Conservation (phyloP, 2,329 filamentous ascomycete genomes). For the Fusarium citri region DNA sequence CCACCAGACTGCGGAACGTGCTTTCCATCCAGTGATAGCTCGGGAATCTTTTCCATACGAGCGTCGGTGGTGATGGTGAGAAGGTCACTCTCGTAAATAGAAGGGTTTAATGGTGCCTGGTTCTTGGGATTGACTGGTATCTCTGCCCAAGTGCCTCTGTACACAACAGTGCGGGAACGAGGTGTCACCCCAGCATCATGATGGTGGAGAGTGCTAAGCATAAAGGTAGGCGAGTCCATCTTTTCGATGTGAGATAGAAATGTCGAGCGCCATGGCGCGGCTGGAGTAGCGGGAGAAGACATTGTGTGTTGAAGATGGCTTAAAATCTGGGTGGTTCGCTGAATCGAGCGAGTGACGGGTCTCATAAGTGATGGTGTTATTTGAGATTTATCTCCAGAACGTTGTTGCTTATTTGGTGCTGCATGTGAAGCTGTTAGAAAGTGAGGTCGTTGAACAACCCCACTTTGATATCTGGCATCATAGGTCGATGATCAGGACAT, state of each 20-base stretch:
- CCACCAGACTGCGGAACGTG: conserved; percentile 61
- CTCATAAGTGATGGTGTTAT: conserved; percentile 33
- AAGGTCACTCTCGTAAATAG: conserved; percentile 78
- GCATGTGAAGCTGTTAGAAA: conserved; percentile 13
- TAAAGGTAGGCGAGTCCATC: conserved; percentile 63
- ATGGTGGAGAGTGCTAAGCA: conserved; percentile 63
- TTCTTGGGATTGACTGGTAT: conserved; percentile 80
- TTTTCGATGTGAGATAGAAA: conserved; percentile 64
- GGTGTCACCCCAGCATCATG: conserved; percentile 56
- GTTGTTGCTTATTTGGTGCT: not conserved
- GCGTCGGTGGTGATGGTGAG: conserved; percentile 88
- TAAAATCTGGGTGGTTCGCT: conserved; percentile 46
- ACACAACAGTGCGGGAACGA: conserved; percentile 83
- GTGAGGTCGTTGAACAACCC: conserved; percentile 22
- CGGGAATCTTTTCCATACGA: conserved; percentile 84
- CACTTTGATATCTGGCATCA: conserved; percentile 27
- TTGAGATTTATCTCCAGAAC: not conserved
- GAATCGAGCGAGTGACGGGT: conserved; percentile 21
- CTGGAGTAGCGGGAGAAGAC: conserved; percentile 34
- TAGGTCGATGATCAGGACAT: conserved; percentile 22
- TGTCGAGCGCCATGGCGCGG: conserved; percentile 65
- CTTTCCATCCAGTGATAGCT: conserved; percentile 67
- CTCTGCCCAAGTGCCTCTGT: conserved; percentile 83
- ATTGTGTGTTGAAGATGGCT: conserved; percentile 48
- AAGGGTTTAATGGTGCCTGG: conserved; percentile 76